A percentile compares a stretch with the other conserved stretches of the same genome.
Evolutionary conservation across 129 eudicot species (phyloP).

Genomic region (Tagetes erecta): DNA sequence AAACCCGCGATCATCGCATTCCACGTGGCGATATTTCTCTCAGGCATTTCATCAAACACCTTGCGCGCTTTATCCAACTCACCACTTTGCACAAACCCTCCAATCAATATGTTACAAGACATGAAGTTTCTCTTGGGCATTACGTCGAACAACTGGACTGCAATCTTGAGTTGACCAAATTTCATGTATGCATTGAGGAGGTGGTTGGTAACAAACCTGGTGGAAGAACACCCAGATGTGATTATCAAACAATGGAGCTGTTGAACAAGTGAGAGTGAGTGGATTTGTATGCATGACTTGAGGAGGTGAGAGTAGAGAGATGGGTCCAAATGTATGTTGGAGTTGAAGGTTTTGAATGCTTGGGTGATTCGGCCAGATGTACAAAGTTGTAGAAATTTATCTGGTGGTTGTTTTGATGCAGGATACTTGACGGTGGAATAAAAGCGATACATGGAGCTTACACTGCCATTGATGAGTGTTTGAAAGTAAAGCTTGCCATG

Average conservation of each 20-base stretch:
- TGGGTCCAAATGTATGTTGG: conserved; percentile 49
- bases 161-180: conserved; percentile 40
- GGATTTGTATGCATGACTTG: conserved; percentile 47
- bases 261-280: conserved; percentile 42
- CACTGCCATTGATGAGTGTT: conserved; percentile 16
- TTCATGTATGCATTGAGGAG: conserved; percentile 62
- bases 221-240: conserved; percentile 53
- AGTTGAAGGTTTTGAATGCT: conserved; percentile 56
- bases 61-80: conserved; percentile 56
- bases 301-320: conserved; percentile 63
- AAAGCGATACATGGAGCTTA: conserved; percentile 15
- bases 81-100: conserved; percentile 56
- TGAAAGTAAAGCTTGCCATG: conserved; percentile 25
- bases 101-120: conserved; percentile 74
- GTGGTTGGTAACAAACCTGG: conserved; percentile 64
- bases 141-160: conserved; percentile 52
- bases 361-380: conserved; percentile 42
- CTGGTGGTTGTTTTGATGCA: conserved; percentile 32
- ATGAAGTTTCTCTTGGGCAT: conserved; percentile 71
- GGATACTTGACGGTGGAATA: conserved; percentile 23
- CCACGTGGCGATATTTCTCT: conserved; percentile 74
- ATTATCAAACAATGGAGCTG: conserved; percentile 76
- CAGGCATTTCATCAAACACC: conserved; percentile 65
- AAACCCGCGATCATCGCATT: conserved; percentile 69
- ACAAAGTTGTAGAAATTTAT: conserved; percentile 26